Evolutionary conservation across 2,329 filamentous ascomycete species (phyloP).

Genomic region (Fusarium sp.): DNA sequence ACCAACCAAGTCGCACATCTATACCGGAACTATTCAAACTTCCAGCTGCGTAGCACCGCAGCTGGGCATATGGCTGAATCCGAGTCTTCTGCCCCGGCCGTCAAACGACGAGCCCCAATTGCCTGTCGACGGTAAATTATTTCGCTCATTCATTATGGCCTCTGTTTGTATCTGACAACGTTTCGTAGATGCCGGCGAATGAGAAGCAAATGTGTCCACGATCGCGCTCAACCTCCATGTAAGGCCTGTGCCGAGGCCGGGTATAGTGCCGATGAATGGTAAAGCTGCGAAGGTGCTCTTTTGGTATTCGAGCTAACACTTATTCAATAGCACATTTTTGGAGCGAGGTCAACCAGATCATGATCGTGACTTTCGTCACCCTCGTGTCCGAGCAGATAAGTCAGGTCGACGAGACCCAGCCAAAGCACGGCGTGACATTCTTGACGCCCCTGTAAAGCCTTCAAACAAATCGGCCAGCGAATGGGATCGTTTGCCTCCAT

Average conservation of each 20-base stretch:
- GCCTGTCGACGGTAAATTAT: slow-evolving; percentile 63
- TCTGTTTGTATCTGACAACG: slow-evolving; percentile 5
- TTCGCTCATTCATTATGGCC: background rate
- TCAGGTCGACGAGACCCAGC: slow-evolving; percentile 54
- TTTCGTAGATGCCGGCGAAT: slow-evolving; percentile 63
- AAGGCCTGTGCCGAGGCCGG: slow-evolving; percentile 64
- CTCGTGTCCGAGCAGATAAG: slow-evolving; percentile 63
- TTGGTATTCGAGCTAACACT: slow-evolving; percentile 6
- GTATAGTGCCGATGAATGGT: slow-evolving; percentile 63
- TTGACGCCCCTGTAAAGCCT: slow-evolving; percentile 46
- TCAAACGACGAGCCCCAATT: slow-evolving; percentile 64
- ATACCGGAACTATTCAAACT: background rate
- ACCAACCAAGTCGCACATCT: background rate
- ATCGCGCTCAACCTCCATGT: slow-evolving; percentile 62
- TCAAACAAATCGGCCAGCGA: slow-evolving; percentile 49
- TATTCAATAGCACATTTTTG: slow-evolving; percentile 59
- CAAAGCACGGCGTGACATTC: slow-evolving; percentile 52
- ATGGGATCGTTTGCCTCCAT: slow-evolving; percentile 63
- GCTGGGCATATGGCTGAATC: slow-evolving; percentile 16
- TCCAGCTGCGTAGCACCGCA: slow-evolving; percentile 1
- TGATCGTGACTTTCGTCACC: slow-evolving; percentile 68
- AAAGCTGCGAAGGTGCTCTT: slow-evolving; percentile 20
- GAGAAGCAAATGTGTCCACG: slow-evolving; percentile 67
- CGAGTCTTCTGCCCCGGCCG: slow-evolving; percentile 38
- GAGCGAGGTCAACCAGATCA: slow-evolving; percentile 64